A percentile compares a stretch with the other conserved stretches of the same genome.
phyloP scores from a whole-genome alignment of 2,329 filamentous ascomycete species.

The Colletotrichum caudatum region DNA sequence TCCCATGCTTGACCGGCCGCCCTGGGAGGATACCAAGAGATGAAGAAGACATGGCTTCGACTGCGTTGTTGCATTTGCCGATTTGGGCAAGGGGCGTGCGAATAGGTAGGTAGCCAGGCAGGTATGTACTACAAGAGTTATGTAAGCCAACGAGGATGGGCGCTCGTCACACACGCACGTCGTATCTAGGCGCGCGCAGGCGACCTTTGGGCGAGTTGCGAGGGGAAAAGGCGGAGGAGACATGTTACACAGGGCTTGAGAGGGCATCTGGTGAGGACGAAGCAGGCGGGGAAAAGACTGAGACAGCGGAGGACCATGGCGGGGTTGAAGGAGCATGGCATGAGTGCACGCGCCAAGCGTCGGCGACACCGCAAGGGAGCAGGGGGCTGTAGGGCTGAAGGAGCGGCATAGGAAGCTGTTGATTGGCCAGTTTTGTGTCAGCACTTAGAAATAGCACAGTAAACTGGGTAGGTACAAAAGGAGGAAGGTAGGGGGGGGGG shows the following conservation, averaged over 20 bases:
- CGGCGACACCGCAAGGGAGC: slow-evolving; percentile 33
- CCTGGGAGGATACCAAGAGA: neutral
- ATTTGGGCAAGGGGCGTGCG: neutral
- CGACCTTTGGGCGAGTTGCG: slow-evolving; percentile 1
- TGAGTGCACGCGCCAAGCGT: slow-evolving; percentile 35
- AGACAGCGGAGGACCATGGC: slow-evolving; percentile 11
- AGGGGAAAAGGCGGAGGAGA: slow-evolving; percentile 22
- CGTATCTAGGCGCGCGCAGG: slow-evolving; percentile 8
- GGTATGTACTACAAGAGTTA: neutral
- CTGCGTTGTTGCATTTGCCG: neutral
- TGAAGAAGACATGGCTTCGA: neutral
- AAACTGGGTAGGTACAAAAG: no score
- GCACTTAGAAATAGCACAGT: neutral
- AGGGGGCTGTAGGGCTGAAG: slow-evolving; percentile 34
- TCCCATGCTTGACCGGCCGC: neutral
- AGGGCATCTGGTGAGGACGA: neutral
- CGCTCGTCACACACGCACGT: slow-evolving; percentile 9
- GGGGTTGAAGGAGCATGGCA: slow-evolving; percentile 16
- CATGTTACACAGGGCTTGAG: slow-evolving; percentile 16
- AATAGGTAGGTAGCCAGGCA: neutral
- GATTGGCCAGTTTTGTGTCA: slow-evolving; percentile 16
- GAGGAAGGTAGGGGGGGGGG: neutral
- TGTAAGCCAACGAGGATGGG: neutral
- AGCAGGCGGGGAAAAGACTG: slow-evolving; percentile 7
- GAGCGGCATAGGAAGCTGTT: neutral